phyloP scores from a whole-genome alignment of 352 stramenopile genomes.

The Globisporangium parvum region DNA sequence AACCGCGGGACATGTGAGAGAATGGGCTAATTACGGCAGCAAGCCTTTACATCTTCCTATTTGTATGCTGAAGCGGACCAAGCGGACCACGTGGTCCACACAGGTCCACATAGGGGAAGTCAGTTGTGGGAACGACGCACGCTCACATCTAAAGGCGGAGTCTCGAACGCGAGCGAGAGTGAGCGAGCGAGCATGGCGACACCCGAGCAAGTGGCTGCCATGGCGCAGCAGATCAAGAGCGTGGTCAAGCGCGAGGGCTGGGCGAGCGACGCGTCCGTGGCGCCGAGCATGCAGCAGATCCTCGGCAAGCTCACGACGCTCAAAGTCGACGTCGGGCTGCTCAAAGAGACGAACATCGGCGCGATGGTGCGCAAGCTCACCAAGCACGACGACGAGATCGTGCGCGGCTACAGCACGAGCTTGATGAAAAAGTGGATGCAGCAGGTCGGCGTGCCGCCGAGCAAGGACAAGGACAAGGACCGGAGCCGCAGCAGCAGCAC shows the following conservation, averaged over 20 bases:
- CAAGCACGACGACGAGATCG: constrained; percentile 79
- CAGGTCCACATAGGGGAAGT: too few relatives aligned
- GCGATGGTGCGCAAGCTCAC: constrained; percentile 80
- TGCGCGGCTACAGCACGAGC: constrained; percentile 72
- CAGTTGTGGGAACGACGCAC: too few relatives aligned
- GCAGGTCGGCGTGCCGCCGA: constrained; percentile 43
- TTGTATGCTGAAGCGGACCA: neutral
- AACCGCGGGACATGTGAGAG: too few relatives aligned
- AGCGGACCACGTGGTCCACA: too few relatives aligned
- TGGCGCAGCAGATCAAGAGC: constrained; percentile 67
- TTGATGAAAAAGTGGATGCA: constrained; percentile 82
- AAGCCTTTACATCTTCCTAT: neutral
- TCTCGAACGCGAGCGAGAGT: too few relatives aligned
- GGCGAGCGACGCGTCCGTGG: constrained; percentile 50
- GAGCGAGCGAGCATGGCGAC: neutral
- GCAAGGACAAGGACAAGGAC: constrained; percentile 8
- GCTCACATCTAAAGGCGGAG: too few relatives aligned
- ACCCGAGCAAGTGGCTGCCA: constrained; percentile 46
- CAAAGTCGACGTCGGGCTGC: constrained; percentile 65
- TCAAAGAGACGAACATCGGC: constrained; percentile 75
- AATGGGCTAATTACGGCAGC: neutral
- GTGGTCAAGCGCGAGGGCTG: constrained; percentile 60
- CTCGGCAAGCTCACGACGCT: constrained; percentile 72
- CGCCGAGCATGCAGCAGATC: constrained; percentile 56
- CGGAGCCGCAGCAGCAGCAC: constrained; percentile 2